Evolutionary conservation across 371 early-diverging fungal genomes (phyloP).

Genomic region (Enteropsectra breve): DNA sequence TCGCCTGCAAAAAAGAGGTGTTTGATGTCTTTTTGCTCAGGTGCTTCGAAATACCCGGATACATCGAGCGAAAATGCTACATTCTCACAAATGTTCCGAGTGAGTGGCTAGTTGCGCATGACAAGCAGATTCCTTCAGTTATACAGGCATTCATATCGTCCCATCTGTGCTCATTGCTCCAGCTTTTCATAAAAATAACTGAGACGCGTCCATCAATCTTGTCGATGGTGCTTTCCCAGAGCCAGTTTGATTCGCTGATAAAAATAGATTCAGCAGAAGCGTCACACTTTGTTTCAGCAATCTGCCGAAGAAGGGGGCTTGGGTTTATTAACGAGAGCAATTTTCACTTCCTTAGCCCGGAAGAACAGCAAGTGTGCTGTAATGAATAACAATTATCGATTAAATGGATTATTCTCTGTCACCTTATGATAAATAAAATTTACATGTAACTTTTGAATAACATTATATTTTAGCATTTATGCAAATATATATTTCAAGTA

Average conservation of each 20-base stretch:
- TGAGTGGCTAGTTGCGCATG: background rate
- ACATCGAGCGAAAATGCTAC: background rate
- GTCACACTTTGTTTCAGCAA: background rate
- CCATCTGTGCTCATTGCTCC: background rate
- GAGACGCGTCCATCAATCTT: background rate
- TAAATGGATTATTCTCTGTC: background rate
- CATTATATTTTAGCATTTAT: background rate
- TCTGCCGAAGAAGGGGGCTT: background rate
- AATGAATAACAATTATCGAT: background rate
- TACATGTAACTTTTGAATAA: background rate
- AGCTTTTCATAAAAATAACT: background rate
- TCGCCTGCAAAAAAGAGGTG: conserved; percentile 1
- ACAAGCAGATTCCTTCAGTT: background rate
- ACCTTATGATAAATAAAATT: background rate
- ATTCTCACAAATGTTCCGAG: background rate
- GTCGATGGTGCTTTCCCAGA: background rate
- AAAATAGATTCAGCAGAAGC: background rate
- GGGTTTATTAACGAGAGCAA: background rate
- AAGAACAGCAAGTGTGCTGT: background rate
- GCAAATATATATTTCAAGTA: background rate
- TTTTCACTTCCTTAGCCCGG: background rate
- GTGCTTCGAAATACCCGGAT: background rate
- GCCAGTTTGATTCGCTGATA: background rate
- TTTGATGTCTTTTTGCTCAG: background rate
- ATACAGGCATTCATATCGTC: background rate